Conservation (phyloP, 2,329 filamentous ascomycete genomes). For the Plenodomus biglobosus region DNA sequence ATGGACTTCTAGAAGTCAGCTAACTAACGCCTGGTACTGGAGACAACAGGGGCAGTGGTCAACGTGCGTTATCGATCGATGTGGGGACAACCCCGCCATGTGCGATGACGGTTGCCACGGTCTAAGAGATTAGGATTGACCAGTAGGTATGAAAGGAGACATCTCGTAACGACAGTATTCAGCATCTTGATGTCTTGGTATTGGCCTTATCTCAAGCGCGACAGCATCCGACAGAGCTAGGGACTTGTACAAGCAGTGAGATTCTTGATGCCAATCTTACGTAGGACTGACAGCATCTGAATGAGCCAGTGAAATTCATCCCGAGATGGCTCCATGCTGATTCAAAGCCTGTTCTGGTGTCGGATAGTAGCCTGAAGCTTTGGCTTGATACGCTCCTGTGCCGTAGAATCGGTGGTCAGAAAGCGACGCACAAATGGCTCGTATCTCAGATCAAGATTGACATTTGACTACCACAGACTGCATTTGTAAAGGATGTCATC, state of each 20-base stretch:
- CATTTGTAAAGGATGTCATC: conserved; percentile 4
- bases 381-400: conserved; percentile 6
- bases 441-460: neutral
- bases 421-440: neutral
- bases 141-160: conserved; percentile 20
- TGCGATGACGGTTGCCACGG: conserved; percentile 23
- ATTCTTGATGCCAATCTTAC: conserved; percentile 26
- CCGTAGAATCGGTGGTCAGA: conserved; percentile 10
- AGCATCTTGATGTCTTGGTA: conserved; percentile 14
- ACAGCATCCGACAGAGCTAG: conserved; percentile 7
- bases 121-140: conserved; percentile 9
- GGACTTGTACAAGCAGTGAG: conserved; percentile 22
- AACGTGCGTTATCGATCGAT: conserved; percentile 10
- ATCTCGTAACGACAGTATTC: conserved; percentile 29
- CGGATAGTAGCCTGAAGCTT: conserved; percentile 7
- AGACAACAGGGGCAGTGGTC: neutral
- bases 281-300: conserved; percentile 19
- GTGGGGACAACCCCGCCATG: conserved; percentile 31
- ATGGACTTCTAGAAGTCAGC: conserved; percentile 10
- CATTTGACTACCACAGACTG: neutral
- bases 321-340: neutral
- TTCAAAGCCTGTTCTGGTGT: conserved; percentile 6
- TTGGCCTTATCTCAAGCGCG: conserved; percentile 33
- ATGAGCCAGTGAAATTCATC: conserved; percentile 14
- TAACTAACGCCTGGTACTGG: conserved; percentile 4